These are phyloP conservation scores for Xylaria sp. DNA, from an alignment of 2,329 filamentous ascomycete genomes.

Conservation along the genomic window DNA sequence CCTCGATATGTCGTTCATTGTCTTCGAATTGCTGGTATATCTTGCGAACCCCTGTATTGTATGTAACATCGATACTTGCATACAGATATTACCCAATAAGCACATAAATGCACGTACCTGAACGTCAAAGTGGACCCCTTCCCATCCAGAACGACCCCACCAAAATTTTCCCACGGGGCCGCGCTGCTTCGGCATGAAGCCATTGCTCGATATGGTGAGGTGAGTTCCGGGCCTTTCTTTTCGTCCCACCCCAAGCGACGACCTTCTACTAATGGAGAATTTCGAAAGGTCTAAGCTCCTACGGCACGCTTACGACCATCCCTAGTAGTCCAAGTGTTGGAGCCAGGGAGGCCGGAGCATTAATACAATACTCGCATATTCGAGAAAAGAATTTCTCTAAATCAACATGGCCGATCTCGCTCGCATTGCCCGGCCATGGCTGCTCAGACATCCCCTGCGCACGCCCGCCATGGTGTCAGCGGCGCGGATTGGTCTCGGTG, in stretches of 20 bases:
- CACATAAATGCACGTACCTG: background rate
- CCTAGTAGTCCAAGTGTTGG: background rate
- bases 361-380: background rate
- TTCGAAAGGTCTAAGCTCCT: background rate
- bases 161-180: constrained; percentile 13
- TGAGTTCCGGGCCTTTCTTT: background rate
- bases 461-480: background rate
- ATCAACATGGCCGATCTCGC: constrained; percentile 19
- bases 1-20: no score
- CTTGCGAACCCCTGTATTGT: background rate
- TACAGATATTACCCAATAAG: background rate
- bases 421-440: constrained; percentile 20
- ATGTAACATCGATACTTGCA: background rate
- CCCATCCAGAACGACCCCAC: constrained; percentile 4
- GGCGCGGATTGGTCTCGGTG: constrained; percentile 8
- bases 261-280: constrained; percentile 1
- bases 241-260: background rate
- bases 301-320: background rate
- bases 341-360: constrained; percentile 10
- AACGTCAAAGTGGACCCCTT: background rate
- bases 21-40: background rate
- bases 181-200: constrained; percentile 2
- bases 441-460: constrained; percentile 4
- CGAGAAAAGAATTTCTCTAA: background rate
- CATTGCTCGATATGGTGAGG: background rate